Evolutionary conservation across 129 eudicot species (phyloP), one percentile per base, ranked within the genome.

Genomic region (Escallonia herrerae): DNA sequence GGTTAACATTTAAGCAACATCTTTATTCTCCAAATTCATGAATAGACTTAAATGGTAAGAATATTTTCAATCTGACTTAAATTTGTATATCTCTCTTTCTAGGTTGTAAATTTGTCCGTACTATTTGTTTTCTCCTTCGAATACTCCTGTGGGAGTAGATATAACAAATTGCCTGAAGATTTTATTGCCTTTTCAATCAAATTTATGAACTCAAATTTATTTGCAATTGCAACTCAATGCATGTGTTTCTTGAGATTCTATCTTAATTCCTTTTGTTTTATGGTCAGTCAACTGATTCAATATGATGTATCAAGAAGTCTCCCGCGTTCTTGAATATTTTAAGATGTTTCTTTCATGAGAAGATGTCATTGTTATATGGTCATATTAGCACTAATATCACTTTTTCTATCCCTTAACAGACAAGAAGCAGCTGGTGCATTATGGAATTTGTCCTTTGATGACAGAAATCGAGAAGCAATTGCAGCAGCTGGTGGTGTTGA

Each of bases 371-470:
- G 40, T 62, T 62, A 2, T 3, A 6, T 22, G 40, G 7, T 15
- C 13, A 8, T 49, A 41, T 5, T 8, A 33, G 10, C 33, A 56
- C 58, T 37, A 15, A 43, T 56, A 14, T 63, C 9, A 15, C 9
- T 39, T 59, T 2, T 42, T 44, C 2, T 49, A 22, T 55, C 73
- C 60, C 53, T 55, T 49, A 67, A 52, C 59, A 94, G 99, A 80
- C 97, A 94, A 83, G 99, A 89, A 72, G 97, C 99, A 74, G 99
- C 99, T 52, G 97, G 99, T 54, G 99, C 99, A 55, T 74, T 94
- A 68, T 94, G 99, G 99, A 94, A 94, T 74, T 68, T 94, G 65
- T 86, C 99, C 69, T 94, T 94, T 64, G 99, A 94, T 60, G 99
- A 94, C 64, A 79, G 95, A 70, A 94, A 94, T 72, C 82, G 99